Base-by-base conservation (phyloP, 2,329 filamentous ascomycete genomes). In the Blastomyces silverae region DNA sequence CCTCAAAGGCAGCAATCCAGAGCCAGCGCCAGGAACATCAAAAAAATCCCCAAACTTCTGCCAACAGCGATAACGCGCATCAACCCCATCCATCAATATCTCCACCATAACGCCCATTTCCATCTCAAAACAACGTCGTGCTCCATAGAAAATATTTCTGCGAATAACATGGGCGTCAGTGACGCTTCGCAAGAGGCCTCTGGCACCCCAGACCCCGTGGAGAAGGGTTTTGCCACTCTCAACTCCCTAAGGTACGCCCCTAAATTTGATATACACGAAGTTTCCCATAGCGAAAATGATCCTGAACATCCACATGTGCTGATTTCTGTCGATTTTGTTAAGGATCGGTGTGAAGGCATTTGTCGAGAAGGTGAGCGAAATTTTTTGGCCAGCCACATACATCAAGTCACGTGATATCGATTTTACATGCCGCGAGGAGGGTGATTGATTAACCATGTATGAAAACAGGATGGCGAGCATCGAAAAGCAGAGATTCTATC, bases 401-500 rank as follows among this genome's bases (percentile, higher is more conserved):
- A 39, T 48, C 0, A 4, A 2, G 7, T 64, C 69, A 70, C 69
- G 67, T 72, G 69, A 70, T 64, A 53, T 39, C 6, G 44, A 31
- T 2, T 25, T 48, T 13, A 59, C 25, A 55, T 48, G 17, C 17
- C 37, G 34, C 11, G 34, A n/a, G 20, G 4, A 25, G 8, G 20
- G n/a, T n/a, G n/a, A n/a, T n/a, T n/a, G 2, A 53, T 39, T 63
- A 42, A 63, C 53, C 37, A 61, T 66, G 52, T 39, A 2, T 63
- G 62, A 58, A 15, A 70, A 13, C 70, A 88, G 85, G 85, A 96
- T 76, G 91, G 91, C 66, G 87, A 92, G 73, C 84, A 89, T 67
- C 88, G 94, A 71, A 92, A 94, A 79, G 94, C 94, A 71, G 94
- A 99, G 77, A 96, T 99, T 68, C 81, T 99, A n/a, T 94, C 91